A percentile compares a stretch with the other conserved stretches of the same genome.
Conservation (phyloP, 345 rosid genomes). For the Aegle marmelos region DNA sequence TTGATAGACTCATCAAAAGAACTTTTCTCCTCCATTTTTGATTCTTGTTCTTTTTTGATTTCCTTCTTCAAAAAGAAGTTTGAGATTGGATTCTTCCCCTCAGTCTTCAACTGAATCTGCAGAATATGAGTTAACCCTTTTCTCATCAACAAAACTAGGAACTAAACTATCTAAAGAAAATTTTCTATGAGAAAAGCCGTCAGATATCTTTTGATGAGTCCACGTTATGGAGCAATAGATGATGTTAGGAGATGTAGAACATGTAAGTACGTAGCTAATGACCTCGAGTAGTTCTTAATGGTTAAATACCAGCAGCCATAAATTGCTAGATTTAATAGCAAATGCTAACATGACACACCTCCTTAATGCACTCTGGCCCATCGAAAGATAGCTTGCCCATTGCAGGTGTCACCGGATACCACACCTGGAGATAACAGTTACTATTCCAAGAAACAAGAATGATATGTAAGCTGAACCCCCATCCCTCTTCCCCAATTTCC, state of each 20-base stretch:
- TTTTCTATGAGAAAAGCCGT: not conserved
- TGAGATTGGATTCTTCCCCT: constrained; percentile 56
- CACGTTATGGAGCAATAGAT: not conserved
- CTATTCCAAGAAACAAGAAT: not conserved
- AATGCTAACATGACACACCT: constrained; percentile 38
- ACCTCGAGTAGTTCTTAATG: not conserved
- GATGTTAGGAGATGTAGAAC: not conserved
- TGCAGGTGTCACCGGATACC: constrained; percentile 86
- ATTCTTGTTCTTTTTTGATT: constrained; percentile 40
- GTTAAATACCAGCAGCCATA: not conserved
- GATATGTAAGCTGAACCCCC: not conserved
- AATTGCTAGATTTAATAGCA: not conserved
- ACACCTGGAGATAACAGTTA: constrained; percentile 41
- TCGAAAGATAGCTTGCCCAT: constrained; percentile 76
- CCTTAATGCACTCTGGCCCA: constrained; percentile 89
- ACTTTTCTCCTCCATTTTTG: constrained; percentile 22
- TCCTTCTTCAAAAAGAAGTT: constrained; percentile 62
- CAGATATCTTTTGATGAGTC: not conserved
- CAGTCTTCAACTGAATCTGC: constrained; percentile 59
- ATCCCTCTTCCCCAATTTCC: not conserved
- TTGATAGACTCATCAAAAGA: constrained; percentile 9
- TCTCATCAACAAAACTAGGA: not conserved
- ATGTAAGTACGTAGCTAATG: not conserved
- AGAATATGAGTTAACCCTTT: not conserved
- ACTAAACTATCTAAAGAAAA: not conserved